Evolutionary conservation across 1,284 basidiomycete species (phyloP).

Genomic region (Inonotus obliquus): DNA sequence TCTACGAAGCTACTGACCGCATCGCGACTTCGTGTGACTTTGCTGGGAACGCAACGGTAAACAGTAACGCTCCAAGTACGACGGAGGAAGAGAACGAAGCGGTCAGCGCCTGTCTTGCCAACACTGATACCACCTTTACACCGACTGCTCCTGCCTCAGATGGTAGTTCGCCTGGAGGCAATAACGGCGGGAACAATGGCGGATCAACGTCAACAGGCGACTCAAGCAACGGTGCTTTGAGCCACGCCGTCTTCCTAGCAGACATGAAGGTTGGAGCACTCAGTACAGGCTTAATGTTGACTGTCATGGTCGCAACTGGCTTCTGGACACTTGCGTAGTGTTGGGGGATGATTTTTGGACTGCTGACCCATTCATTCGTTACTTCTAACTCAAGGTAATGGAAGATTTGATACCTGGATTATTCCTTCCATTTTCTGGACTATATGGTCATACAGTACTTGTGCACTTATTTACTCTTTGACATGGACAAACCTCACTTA

Average conservation of each 20-base stretch:
- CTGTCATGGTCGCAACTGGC: constrained; percentile 38
- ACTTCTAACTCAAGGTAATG: background rate
- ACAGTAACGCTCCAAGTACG: constrained; percentile 48
- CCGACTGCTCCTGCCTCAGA: constrained; percentile 43
- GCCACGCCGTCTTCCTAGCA: constrained; percentile 20
- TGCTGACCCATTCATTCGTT: background rate
- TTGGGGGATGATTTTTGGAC: background rate
- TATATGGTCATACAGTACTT: background rate
- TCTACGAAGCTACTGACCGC: constrained; percentile 63
- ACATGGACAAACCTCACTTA: background rate
- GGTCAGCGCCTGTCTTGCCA: constrained; percentile 67
- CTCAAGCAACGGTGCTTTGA: constrained; percentile 6
- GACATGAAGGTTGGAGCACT: constrained; percentile 35
- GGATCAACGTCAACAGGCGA: constrained; percentile 21
- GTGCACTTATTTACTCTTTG: background rate
- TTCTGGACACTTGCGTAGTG: constrained; percentile 40
- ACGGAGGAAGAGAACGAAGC: constrained; percentile 54
- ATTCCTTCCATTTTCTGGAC: background rate
- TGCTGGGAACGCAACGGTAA: constrained; percentile 78
- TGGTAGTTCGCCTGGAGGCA: constrained; percentile 22
- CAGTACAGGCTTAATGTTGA: constrained; percentile 37
- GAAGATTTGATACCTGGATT: background rate
- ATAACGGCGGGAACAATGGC: constrained; percentile 20
- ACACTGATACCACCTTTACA: constrained; percentile 63
- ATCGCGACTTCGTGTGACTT: constrained; percentile 68